Evolutionary conservation across 257 asterid genomes (phyloP).

Genomic region (Solanum boliviense): DNA sequence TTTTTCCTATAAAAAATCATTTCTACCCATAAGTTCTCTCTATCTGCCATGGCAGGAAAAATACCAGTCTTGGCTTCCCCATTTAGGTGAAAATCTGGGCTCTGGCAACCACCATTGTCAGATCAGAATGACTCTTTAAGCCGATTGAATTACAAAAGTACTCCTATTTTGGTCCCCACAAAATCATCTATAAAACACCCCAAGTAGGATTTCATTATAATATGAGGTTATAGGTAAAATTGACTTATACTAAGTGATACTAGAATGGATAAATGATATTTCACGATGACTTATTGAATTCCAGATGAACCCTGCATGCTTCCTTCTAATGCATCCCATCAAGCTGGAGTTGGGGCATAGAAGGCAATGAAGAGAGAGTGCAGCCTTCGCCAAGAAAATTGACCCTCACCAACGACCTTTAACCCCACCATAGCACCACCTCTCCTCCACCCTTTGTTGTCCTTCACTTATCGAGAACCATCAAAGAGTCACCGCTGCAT

Average conservation of each 20-base stretch:
- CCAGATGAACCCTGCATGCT: background rate
- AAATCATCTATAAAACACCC: background rate
- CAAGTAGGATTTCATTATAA: background rate
- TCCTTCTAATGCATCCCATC: background rate
- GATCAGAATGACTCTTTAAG: background rate
- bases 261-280: background rate
- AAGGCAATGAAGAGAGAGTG: background rate
- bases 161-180: background rate
- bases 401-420: background rate
- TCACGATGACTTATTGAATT: background rate
- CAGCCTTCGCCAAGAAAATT: background rate
- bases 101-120: background rate
- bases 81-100: background rate
- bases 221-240: background rate
- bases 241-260: background rate
- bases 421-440: background rate
- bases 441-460: background rate
- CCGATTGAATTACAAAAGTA: background rate
- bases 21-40: background rate
- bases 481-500: background rate
- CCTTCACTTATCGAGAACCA: background rate
- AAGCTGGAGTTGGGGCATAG: background rate
- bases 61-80: background rate
- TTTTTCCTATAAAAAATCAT: background rate
- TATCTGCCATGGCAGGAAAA: background rate